Base-by-base conservation (phyloP, 805 yeast genomes). In the Lachancea sp. region DNA sequence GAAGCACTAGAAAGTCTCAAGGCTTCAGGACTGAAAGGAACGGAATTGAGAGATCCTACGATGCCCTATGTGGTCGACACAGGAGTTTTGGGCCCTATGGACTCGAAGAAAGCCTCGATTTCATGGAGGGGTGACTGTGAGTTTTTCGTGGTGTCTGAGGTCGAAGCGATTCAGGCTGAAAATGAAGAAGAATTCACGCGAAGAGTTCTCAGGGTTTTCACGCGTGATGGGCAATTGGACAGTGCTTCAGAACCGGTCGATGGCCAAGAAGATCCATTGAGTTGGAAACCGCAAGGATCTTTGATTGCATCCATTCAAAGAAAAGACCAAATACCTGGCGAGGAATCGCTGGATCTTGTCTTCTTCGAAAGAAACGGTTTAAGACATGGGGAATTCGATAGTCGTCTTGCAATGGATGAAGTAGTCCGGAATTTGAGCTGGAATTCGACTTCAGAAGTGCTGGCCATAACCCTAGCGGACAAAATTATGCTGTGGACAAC, bases 41-140 rank as follows among this genome's bases (percentile, higher is more conserved):
- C 75, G 45, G 78, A 78, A 49, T 70, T 83, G 48, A 73, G 86
- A 65, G 99, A 93, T 64, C 99, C 98, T 25, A 93, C 99, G 0
- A 82, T 91, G 65, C 82, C 82, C 0, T 76, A 78, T 31, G 76
- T 74, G 51, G 75, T 80, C 3, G 95, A 91, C 56, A 65, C 70
- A 30, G 98, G 98, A 36, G 68, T 68, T 0, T 53, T 78, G 6
- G 75, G 88, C 2, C 60, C 60, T 0, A 70, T 70, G 55, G 97
- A 91, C 59, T 61, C 66, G 10, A 60, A 60, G 13, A 47, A 60
- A 3, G 69, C 69, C 6, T 63, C 67, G 37, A 74, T 93, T 15
- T 80, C 95, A 35, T 93, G 99, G 99, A 78, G 99, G 58, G 96
- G 97, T 13, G 99, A 93, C 61, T 85, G 96, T 57, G 90, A 85